Percentiles rank a stretch among this genome's conserved stretches.
These are phyloP conservation scores for Conticribra guillardii DNA, from an alignment of 108 stramenopile genomes.

Conservation along the genomic window DNA sequence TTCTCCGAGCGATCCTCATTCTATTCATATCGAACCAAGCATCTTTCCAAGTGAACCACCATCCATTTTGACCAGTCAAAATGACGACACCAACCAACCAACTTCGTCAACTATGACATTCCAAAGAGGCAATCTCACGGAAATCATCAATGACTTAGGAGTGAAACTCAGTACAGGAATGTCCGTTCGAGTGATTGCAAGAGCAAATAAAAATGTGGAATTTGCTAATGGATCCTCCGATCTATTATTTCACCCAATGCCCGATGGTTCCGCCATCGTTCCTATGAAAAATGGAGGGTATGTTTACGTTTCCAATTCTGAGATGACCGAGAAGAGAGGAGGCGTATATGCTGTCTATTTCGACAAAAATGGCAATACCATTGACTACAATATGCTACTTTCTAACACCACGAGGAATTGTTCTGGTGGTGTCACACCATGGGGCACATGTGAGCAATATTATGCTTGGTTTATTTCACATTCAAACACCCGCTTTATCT, in stretches of 20 bases:
- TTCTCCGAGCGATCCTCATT: too few relatives aligned
- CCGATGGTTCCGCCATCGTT: conserved; percentile 27
- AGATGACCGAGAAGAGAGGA: conserved; percentile 18
- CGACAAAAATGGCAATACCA: conserved; percentile 22
- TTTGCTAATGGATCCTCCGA: background rate
- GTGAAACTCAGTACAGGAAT: conserved; percentile 11
- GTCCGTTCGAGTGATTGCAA: conserved; percentile 3
- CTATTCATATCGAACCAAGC: too few relatives aligned
- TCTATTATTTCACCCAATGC: conserved; percentile 14
- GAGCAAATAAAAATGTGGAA: background rate
- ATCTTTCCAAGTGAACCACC: too few relatives aligned
- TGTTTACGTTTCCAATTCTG: conserved; percentile 54
- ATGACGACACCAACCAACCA: too few relatives aligned
- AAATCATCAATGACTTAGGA: background rate
- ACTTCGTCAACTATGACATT: conserved; percentile 1
- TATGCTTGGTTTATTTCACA: too few relatives aligned
- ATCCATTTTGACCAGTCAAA: too few relatives aligned
- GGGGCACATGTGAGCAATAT: too few relatives aligned
- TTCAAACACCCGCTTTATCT: too few relatives aligned
- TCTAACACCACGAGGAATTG: conserved; percentile 39
- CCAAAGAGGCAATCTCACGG: conserved; percentile 7
- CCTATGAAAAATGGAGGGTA: conserved; percentile 34
- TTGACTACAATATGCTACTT: conserved; percentile 38
- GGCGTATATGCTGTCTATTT: conserved; percentile 52
- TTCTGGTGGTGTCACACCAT: conserved; percentile 52